phyloP scores from a whole-genome alignment of 2,329 filamentous ascomycete genomes.

The Talaromyces sp. region DNA sequence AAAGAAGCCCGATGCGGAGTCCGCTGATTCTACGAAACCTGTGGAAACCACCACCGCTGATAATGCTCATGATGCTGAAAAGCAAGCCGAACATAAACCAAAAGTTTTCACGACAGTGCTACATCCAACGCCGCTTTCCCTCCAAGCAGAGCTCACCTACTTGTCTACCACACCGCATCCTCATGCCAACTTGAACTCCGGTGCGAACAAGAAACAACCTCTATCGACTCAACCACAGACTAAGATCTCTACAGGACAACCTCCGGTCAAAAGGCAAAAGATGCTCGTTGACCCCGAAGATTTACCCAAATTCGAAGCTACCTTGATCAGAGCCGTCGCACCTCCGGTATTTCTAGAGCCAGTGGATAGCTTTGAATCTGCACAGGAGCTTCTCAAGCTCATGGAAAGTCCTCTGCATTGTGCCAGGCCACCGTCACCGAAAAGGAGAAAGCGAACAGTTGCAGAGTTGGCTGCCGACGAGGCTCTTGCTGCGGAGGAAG shows the following conservation, averaged over 20 bases:
- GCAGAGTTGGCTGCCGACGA: slow-evolving; percentile 95
- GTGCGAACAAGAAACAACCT: slow-evolving; percentile 43
- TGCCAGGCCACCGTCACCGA: slow-evolving; percentile 73
- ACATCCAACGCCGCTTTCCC: slow-evolving; percentile 73
- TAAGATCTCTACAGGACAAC: slow-evolving; percentile 51
- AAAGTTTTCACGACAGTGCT: slow-evolving; percentile 75
- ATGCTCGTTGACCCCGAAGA: slow-evolving; percentile 75
- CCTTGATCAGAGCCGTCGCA: slow-evolving; percentile 69
- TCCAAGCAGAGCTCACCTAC: slow-evolving; percentile 71
- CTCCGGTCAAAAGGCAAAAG: slow-evolving; percentile 65
- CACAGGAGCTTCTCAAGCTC: slow-evolving; percentile 66
- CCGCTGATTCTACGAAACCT: slow-evolving; percentile 18
- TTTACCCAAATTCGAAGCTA: slow-evolving; percentile 70
- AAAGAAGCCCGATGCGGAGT: slow-evolving; percentile 23
- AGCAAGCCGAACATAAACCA: slow-evolving; percentile 49
- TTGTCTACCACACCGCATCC: slow-evolving; percentile 68
- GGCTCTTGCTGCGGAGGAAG: slow-evolving; percentile 80
- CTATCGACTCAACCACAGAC: slow-evolving; percentile 44
- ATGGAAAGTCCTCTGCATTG: slow-evolving; percentile 75
- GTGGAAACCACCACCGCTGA: slow-evolving; percentile 45
- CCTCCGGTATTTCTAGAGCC: slow-evolving; percentile 75
- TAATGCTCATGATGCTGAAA: slow-evolving; percentile 38
- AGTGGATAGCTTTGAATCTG: slow-evolving; percentile 64
- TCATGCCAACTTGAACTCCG: slow-evolving; percentile 31
- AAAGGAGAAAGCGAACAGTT: slow-evolving; percentile 86